Base-by-base conservation (phyloP, 164 flowering plant genomes). In the Umbilicus rupestris region DNA sequence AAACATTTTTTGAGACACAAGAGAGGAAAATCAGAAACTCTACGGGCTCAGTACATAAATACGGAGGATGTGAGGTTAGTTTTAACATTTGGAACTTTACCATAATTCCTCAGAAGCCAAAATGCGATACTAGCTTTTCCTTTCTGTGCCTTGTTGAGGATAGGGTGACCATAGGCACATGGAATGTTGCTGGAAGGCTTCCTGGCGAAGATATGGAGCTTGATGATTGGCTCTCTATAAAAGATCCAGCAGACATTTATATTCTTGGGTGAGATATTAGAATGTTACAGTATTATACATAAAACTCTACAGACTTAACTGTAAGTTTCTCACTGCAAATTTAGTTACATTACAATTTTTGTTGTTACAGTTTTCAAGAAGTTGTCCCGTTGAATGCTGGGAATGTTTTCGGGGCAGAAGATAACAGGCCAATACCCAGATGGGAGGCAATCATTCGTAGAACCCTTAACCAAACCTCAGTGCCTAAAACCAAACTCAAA, bases 111-210 rank as follows among this genome's bases (percentile, higher is more conserved):
- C 65, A 39, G 24, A 19, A 41, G 11, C 30, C 2, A 44, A 62
- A 20, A 44, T 10, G 28, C 35, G 26, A 4, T n/a, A 7, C 11
- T 62, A 62, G 39, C 14, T 5, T 62, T 66, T 63, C 26, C n/a
- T 80, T 66, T 39, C 11, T 17, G 39, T 55, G 35, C 22, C 60
- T 63, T 55, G n/a, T 60, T 31, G 44, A 66, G 62, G 39, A 62
- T 62, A 94, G 99, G 79, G 83, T 94, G 66, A 83, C 82, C 20
- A 67, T 91, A 39, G 93, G 92, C 39, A 81, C 96, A 69, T 94
- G 99, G 99, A 94, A 94, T 73, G 99, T 94, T 75, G 97, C 96
- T 65, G 99, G 99, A 75, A 83, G 76, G 75, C 62, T 33, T 74
- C 97, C 97, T 29, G 1, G 44, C 64, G 89, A 85, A 60, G 81